These are phyloP conservation scores for Leccinum pallidistipes DNA, from an alignment of 1,284 basidiomycete genomes.

Conservation along the genomic window DNA sequence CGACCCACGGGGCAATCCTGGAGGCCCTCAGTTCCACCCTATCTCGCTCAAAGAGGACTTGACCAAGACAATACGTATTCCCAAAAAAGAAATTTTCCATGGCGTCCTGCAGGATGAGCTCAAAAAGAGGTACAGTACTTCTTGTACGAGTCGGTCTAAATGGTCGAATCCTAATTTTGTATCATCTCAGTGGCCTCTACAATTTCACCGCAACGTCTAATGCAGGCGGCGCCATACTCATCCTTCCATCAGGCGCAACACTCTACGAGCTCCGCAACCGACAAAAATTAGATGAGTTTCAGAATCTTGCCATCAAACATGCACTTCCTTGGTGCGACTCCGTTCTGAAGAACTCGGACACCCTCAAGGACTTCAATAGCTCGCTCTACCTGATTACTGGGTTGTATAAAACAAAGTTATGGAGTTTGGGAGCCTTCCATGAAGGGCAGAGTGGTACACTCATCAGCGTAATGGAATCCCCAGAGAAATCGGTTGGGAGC, in stretches of 20 bases:
- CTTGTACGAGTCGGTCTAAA: too few species aligned
- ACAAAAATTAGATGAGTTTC: not conserved
- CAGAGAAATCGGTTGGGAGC: not conserved
- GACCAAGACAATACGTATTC: too few species aligned
- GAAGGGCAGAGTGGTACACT: not conserved
- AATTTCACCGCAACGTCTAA: not conserved
- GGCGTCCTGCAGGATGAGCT: not conserved
- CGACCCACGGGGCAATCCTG: too few species aligned
- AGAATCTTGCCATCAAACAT: not conserved
- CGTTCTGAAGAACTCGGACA: not conserved
- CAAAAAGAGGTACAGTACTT: not conserved
- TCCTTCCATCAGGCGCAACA: constrained; percentile 6
- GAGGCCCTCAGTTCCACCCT: too few species aligned
- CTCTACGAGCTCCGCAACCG: not conserved
- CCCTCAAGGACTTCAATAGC: too few species aligned
- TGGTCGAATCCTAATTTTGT: too few species aligned
- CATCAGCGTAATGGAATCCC: not conserved
- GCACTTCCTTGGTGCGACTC: constrained; percentile 5
- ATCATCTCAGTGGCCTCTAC: not conserved
- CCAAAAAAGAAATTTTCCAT: not conserved
- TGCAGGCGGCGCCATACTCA: constrained; percentile 7
- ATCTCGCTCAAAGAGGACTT: too few species aligned
- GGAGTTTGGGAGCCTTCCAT: constrained; percentile 10
- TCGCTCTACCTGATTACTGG: constrained; percentile 9
- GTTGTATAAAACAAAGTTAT: constrained; percentile 2